phyloP scores from a whole-genome alignment of 768 basidiomycete species.

The Cubamyces lactineus region DNA sequence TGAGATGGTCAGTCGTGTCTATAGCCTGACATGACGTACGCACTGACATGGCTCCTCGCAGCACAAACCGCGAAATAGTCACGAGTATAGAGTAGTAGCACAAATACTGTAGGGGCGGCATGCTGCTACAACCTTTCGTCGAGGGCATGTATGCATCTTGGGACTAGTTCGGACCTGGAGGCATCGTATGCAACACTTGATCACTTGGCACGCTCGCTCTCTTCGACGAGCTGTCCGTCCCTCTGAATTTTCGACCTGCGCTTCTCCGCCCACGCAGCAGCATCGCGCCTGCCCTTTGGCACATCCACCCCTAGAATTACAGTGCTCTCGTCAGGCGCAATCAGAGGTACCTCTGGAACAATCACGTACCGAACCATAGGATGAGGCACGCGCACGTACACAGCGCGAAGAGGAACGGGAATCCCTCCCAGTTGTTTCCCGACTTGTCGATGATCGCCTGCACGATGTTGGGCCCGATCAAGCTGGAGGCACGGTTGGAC shows the following conservation, averaged over 20 bases:
- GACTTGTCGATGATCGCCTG: slow-evolving; percentile 78
- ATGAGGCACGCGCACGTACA: slow-evolving; percentile 66
- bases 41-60: no score
- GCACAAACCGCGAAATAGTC: no score
- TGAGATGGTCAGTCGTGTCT: no score
- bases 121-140: no score
- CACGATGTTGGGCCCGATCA: slow-evolving; percentile 86
- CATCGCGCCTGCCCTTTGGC: slow-evolving; percentile 42
- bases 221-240: slow-evolving; percentile 29
- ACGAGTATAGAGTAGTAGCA: no score
- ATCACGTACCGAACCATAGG: slow-evolving; percentile 68
- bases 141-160: no score
- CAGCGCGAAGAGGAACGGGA: slow-evolving; percentile 80
- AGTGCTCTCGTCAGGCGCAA: background rate
- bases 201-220: background rate
- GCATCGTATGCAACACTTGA: no score
- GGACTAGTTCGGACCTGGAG: no score
- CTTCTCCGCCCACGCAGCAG: slow-evolving; percentile 43
- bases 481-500: slow-evolving; percentile 80
- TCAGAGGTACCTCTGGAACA: no score
- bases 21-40: no score
- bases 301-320: slow-evolving; percentile 38
- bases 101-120: no score
- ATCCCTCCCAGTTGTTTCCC: slow-evolving; percentile 81
- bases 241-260: slow-evolving; percentile 30